phyloP scores from a whole-genome alignment of 345 rosid species.

The Isatis tinctoria region DNA sequence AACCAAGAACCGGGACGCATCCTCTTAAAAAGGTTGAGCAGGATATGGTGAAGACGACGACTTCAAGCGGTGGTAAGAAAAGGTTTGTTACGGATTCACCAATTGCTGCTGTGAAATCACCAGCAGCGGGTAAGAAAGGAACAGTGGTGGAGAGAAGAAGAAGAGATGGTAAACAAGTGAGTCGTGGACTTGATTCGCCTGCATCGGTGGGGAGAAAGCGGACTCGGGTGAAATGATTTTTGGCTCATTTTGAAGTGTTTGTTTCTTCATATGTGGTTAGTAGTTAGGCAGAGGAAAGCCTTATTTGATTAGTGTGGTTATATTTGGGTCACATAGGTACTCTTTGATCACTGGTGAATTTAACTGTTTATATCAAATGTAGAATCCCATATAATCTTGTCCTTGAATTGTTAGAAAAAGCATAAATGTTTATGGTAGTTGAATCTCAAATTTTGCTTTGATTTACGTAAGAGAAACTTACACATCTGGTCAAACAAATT shows the following conservation, averaged over 20 bases:
- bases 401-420: neutral
- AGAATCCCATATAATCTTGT: neutral
- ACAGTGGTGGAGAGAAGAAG: slow-evolving; percentile 7
- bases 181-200: slow-evolving; percentile 25
- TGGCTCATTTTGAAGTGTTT: neutral
- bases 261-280: neutral
- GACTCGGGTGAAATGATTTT: slow-evolving; percentile 40
- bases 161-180: slow-evolving; percentile 2
- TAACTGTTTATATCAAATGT: slow-evolving; percentile 12
- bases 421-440: neutral
- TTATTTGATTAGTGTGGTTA: slow-evolving; percentile 4
- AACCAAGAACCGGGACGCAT: slow-evolving; percentile 33
- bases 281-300: slow-evolving; percentile 18
- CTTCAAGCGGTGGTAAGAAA: slow-evolving; percentile 33
- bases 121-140: slow-evolving; percentile 32
- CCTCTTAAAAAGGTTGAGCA: slow-evolving; percentile 15
- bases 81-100: slow-evolving; percentile 31
- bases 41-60: slow-evolving; percentile 18
- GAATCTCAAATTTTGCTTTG: neutral
- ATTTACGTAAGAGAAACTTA: neutral
- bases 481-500: neutral
- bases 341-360: neutral
- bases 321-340: neutral
- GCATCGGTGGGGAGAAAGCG: slow-evolving; percentile 47
- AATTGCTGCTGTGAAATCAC: slow-evolving; percentile 38